Evolutionary conservation across 805 yeast genomes (phyloP), one percentile per base, ranked within the genome.

Genomic region (Myxozyma neotropica): DNA sequence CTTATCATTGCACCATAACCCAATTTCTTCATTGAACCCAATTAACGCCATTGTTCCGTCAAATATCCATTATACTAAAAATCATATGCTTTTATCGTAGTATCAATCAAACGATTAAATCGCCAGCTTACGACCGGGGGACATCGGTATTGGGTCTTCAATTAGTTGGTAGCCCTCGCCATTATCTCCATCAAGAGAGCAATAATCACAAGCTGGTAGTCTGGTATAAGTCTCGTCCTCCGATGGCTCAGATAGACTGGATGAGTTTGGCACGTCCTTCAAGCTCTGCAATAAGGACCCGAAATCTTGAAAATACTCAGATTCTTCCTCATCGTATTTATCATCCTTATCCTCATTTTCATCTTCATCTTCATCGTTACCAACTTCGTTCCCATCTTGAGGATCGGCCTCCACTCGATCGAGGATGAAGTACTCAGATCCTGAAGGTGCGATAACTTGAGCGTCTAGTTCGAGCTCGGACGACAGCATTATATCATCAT

Each of bases 381-480:
- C 33, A 10, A 29, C n/a, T 38, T 17, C 17, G 42, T 6, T 17
- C 8, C 21, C 6, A 38, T 15, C 17, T 8, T 15, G n/a, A 7
- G n/a, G 42, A 38, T 23, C 55, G 46, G 21, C 36, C 8, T 45
- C 53, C 23, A 3, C 43, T 3, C 31, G 7, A n/a, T 51, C 53
- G 36, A 57, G 44, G 8, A 54, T 27, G 3, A 54, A 54, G 42
- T 58, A 58, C 27, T 58, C 62, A 12, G 62, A 58, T 17, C 58
- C 62, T 13, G 56, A 44, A 15, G 62, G 62, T 19, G 55, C 62
- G 27, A 54, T 58, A 8, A 40, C 49, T 35, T 54, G 58, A 17
- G 51, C 58, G 29, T 58, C 62, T 24, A 58, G 44, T 26, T 45
- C 53, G 15, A 57, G 53, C 31, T 57, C 61, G 13, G 50, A 44